These are phyloP conservation scores for Brachypodium distachyon DNA, from an alignment of 202 grass and related monocot genomes.

Conservation along the genomic window DNA sequence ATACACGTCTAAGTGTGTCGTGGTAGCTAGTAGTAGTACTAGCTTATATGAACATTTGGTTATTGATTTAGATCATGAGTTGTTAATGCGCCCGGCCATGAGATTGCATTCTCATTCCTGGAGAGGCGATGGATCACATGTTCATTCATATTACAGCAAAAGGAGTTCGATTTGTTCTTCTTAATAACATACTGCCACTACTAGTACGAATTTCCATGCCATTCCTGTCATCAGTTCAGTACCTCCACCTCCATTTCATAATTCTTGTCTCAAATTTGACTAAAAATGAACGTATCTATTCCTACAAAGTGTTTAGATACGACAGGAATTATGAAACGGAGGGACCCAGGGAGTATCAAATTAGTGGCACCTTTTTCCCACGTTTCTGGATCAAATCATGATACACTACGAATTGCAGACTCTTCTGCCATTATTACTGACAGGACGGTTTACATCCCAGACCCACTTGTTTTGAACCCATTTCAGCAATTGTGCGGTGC, in stretches of 20 bases:
- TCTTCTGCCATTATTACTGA: neutral
- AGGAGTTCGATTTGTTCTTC: constrained; percentile 33
- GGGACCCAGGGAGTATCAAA: too few species aligned
- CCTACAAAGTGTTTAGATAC: too few species aligned
- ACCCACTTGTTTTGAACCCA: neutral
- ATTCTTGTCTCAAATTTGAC: too few species aligned
- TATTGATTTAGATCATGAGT: constrained; percentile 19
- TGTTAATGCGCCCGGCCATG: constrained; percentile 24
- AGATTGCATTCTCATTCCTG: constrained; percentile 33
- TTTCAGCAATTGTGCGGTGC: neutral
- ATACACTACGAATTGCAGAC: neutral
- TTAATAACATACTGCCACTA: neutral
- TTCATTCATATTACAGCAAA: neutral
- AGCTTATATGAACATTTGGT: neutral
- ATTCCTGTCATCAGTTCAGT: neutral
- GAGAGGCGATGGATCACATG: constrained; percentile 34
- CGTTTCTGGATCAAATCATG: neutral
- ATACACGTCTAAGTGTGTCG: constrained; percentile 46
- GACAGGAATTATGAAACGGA: too few species aligned
- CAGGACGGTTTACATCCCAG: neutral
- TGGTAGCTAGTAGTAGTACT: neutral
- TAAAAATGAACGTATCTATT: too few species aligned
- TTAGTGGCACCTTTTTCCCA: neutral
- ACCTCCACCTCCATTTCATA: too few species aligned
- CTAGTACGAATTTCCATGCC: neutral